Evolutionary conservation across 2,329 filamentous ascomycete genomes (phyloP).

Genomic region (Curvularia verruculosa): DNA sequence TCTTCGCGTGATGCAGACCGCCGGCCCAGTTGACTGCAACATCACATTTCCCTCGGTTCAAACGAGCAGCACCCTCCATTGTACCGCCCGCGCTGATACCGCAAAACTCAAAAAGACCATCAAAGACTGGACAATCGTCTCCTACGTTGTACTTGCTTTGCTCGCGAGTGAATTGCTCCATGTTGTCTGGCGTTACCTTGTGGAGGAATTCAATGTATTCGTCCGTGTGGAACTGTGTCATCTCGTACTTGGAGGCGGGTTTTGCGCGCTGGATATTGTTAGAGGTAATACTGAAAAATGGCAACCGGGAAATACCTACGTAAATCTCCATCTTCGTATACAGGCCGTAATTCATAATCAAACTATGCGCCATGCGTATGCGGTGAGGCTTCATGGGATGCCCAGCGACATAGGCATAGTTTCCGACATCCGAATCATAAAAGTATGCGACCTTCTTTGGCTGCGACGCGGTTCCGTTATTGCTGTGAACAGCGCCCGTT

Average conservation of each 20-base stretch:
- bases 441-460: conserved; percentile 93
- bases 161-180: conserved; percentile 90
- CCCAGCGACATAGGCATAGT: conserved; percentile 90
- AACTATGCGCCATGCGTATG: conserved; percentile 68
- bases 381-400: conserved; percentile 72
- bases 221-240: conserved; percentile 76
- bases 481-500: conserved; percentile 19
- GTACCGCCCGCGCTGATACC: conserved; percentile 72
- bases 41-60: conserved; percentile 72
- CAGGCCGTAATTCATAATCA: conserved; percentile 76
- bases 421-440: conserved; percentile 97
- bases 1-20: conserved; percentile 95
- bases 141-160: conserved; percentile 79
- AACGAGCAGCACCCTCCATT: conserved; percentile 72
- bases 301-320: conserved; percentile 49
- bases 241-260: conserved; percentile 69
- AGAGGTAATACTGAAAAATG: conserved; percentile 7
- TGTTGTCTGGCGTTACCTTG: conserved; percentile 97
- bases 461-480: conserved; percentile 35
- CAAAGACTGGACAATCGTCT: conserved; percentile 68
- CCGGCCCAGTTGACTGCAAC: conserved; percentile 75
- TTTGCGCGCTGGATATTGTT: conserved; percentile 47
- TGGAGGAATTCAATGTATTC: conserved; percentile 75
- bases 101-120: conserved; percentile 73
- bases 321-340: conserved; percentile 78